phyloP scores from a whole-genome alignment of 768 basidiomycete species.

The Amanita molliuscula region DNA sequence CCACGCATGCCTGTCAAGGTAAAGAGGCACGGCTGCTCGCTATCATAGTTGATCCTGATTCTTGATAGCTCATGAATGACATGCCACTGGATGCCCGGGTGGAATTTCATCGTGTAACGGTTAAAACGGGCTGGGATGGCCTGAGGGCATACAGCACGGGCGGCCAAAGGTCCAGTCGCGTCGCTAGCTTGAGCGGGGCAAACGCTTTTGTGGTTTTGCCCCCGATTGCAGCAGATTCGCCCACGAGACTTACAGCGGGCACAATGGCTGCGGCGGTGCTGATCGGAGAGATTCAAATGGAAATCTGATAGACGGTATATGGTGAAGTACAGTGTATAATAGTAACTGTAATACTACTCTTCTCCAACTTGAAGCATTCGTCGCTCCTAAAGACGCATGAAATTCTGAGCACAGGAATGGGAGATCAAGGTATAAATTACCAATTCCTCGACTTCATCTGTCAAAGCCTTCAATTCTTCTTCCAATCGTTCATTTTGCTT shows the following conservation, averaged over 20 bases:
- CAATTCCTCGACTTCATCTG: constrained; percentile 50
- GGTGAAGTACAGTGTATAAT: not conserved
- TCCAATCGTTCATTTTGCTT: constrained; percentile 64
- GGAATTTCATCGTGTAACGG: constrained; percentile 75
- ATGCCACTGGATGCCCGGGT: constrained; percentile 66
- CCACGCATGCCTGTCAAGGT: constrained; percentile 60
- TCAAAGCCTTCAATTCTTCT: constrained; percentile 46
- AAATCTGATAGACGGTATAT: not conserved
- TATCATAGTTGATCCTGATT: not conserved
- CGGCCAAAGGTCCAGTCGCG: constrained; percentile 76
- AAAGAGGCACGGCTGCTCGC: constrained; percentile 10
- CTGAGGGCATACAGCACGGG: constrained; percentile 73
- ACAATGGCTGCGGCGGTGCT: constrained; percentile 48
- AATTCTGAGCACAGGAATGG: not conserved
- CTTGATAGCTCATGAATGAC: constrained; percentile 38
- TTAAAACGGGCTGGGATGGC: constrained; percentile 34
- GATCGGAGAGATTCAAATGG: constrained; percentile 50
- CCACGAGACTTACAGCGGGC: constrained; percentile 38
- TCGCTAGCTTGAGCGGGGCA: constrained; percentile 70
- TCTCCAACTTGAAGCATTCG: not conserved
- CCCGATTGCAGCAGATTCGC: constrained; percentile 20
- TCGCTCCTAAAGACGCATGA: not conserved
- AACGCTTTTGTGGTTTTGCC: constrained; percentile 74
- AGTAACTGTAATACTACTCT: not conserved
- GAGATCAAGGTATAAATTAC: constrained; percentile 22